Evolutionary conservation across 768 basidiomycete species (phyloP).

Genomic region (Rhizopogon vulgaris): DNA sequence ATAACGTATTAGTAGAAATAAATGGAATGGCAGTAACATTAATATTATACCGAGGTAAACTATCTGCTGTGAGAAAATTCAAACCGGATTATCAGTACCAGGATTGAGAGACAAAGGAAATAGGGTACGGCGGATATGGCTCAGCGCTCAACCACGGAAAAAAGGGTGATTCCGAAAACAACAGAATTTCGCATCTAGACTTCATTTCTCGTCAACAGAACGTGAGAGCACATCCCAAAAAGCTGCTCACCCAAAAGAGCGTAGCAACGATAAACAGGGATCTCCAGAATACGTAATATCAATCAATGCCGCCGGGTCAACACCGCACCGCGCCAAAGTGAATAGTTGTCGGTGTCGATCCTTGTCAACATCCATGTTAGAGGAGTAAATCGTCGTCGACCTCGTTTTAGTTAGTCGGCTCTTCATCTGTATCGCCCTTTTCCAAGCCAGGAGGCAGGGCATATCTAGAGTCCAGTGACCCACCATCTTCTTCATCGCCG

Average conservation of each 20-base stretch:
- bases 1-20: not conserved
- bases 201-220: constrained; percentile 11
- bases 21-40: not conserved
- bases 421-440: not conserved
- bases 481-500: not conserved
- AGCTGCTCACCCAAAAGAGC: constrained; percentile 8
- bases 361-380: not conserved
- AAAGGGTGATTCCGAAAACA: constrained; percentile 10
- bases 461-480: not conserved
- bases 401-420: not conserved
- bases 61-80: not conserved
- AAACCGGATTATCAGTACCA: constrained; percentile 2
- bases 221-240: constrained; percentile 8
- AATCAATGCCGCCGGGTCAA: constrained; percentile 2
- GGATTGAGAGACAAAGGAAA: constrained; percentile 5
- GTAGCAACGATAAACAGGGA: constrained; percentile 9
- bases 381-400: not conserved
- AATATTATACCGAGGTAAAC: constrained; percentile 8
- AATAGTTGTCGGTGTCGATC: constrained; percentile 3
- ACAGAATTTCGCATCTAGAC: constrained; percentile 11
- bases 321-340: not conserved
- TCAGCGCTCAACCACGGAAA: constrained; percentile 11
- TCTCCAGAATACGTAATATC: constrained; percentile 7
- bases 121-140: constrained; percentile 11
- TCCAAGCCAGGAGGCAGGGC: not conserved